Conservation (phyloP, 495 filamentous ascomycete species). For the Lasiosphaeris hirsuta region DNA sequence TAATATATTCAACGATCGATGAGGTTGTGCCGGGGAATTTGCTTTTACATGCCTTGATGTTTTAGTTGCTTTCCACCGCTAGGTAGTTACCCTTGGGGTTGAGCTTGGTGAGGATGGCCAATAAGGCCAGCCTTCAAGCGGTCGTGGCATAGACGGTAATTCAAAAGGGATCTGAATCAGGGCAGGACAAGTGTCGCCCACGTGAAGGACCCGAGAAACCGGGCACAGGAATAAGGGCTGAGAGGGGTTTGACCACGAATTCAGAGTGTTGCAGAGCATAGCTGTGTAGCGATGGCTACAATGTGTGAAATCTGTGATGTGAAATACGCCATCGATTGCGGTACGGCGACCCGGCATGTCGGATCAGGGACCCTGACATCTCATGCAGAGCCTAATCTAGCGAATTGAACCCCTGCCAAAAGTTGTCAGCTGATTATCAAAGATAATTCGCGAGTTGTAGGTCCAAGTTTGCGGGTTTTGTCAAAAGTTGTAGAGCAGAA, state of each 20-base stretch:
- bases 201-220: not conserved
- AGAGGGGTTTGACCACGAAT: not conserved
- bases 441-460: too few species aligned
- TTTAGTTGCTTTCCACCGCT: slow-evolving; percentile 23
- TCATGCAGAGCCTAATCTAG: too few species aligned
- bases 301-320: too few species aligned
- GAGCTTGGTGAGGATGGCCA: slow-evolving; percentile 10
- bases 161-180: not conserved
- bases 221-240: not conserved
- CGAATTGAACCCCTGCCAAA: too few species aligned
- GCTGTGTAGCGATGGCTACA: not conserved
- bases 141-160: slow-evolving; percentile 18
- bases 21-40: slow-evolving; percentile 23
- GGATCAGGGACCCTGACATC: too few species aligned
- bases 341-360: too few species aligned
- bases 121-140: not conserved
- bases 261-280: not conserved
- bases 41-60: slow-evolving; percentile 18
- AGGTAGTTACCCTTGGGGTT: slow-evolving; percentile 4
- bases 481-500: too few species aligned
- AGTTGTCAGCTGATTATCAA: too few species aligned
- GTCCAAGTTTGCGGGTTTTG: too few species aligned
- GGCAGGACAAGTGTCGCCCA: slow-evolving; percentile 3
- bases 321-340: too few species aligned
- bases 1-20: slow-evolving; percentile 22